Conservation (phyloP, 2,329 filamentous ascomycete species). For the Pyrenophora tritici-repentis region DNA sequence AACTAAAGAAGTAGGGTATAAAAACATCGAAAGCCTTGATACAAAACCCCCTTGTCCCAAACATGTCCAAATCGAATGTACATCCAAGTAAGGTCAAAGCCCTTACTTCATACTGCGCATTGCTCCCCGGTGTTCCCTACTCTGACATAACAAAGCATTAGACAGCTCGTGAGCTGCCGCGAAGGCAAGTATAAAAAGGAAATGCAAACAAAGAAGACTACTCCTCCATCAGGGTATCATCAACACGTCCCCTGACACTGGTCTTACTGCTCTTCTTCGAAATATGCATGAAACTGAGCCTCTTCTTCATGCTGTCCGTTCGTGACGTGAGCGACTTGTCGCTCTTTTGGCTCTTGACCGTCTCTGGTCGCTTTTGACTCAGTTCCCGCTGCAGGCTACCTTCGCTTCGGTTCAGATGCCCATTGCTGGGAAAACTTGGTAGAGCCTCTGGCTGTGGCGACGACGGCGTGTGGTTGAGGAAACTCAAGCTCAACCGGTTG, state of each 20-base stretch:
- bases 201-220: constrained; percentile 17
- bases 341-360: constrained; percentile 48
- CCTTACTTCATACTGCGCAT: background rate
- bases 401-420: constrained; percentile 23
- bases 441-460: constrained; percentile 40
- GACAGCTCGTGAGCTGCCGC: constrained; percentile 12
- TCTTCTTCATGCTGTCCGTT: constrained; percentile 67
- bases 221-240: constrained; percentile 43
- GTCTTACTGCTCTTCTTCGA: constrained; percentile 69
- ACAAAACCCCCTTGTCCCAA: constrained; percentile 7
- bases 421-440: constrained; percentile 27
- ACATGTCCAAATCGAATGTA: constrained; percentile 7
- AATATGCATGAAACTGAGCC: constrained; percentile 77
- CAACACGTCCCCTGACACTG: constrained; percentile 46
- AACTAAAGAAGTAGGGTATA: constrained; percentile 18
- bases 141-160: constrained; percentile 17
- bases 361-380: constrained; percentile 31
- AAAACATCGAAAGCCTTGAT: constrained; percentile 12
- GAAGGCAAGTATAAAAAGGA: constrained; percentile 2
- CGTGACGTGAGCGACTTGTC: constrained; percentile 53
- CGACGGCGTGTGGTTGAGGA: constrained; percentile 30
- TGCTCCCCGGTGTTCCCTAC: constrained; percentile 3
- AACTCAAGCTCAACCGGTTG: constrained; percentile 37
- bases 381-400: constrained; percentile 21
- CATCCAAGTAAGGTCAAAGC: constrained; percentile 1